phyloP scores from a whole-genome alignment of 2,329 filamentous ascomycete genomes.

The Arthrocladium fulminans region DNA sequence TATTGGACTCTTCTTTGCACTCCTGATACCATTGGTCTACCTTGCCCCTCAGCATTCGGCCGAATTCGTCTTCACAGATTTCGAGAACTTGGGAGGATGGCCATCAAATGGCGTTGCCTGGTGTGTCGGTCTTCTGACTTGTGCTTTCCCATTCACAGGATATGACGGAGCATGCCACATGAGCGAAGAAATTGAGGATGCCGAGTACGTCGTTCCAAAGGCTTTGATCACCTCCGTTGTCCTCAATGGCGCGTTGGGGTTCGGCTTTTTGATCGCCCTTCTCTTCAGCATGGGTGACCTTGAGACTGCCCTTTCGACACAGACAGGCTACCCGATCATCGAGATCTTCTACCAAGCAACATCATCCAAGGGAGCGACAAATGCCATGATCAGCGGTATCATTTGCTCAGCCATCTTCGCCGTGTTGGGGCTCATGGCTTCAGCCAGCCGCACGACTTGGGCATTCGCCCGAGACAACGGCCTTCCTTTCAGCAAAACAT shows the following conservation, averaged over 20 bases:
- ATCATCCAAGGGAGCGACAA: conserved; percentile 35
- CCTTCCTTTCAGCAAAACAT: conserved; percentile 26
- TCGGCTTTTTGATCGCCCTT: conserved; percentile 37
- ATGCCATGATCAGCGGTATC: conserved; percentile 2
- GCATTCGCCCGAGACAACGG: conserved; percentile 38
- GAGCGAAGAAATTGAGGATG: conserved; percentile 43
- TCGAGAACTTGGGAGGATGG: conserved; percentile 41
- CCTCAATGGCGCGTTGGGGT: conserved; percentile 41
- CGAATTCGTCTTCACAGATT: conserved; percentile 32
- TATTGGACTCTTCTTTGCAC: conserved; percentile 31
- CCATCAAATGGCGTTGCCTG: conserved; percentile 37
- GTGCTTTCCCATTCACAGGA: conserved; percentile 26
- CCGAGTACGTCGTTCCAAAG: conserved; percentile 39
- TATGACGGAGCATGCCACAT: conserved; percentile 9
- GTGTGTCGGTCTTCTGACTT: conserved; percentile 32
- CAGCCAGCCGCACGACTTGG: conserved; percentile 31
- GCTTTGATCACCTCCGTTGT: conserved; percentile 41
- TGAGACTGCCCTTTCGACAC: conserved; percentile 30
- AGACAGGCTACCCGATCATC: conserved; percentile 42
- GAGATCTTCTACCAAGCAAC: conserved; percentile 44
- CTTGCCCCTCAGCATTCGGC: conserved; percentile 26
- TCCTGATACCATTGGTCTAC: conserved; percentile 30
- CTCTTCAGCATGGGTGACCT: conserved; percentile 38
- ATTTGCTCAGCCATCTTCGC: conserved; percentile 25
- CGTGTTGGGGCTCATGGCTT: conserved; percentile 25